Conservation (phyloP, 2,329 filamentous ascomycete genomes). For the Claviceps sp. region DNA sequence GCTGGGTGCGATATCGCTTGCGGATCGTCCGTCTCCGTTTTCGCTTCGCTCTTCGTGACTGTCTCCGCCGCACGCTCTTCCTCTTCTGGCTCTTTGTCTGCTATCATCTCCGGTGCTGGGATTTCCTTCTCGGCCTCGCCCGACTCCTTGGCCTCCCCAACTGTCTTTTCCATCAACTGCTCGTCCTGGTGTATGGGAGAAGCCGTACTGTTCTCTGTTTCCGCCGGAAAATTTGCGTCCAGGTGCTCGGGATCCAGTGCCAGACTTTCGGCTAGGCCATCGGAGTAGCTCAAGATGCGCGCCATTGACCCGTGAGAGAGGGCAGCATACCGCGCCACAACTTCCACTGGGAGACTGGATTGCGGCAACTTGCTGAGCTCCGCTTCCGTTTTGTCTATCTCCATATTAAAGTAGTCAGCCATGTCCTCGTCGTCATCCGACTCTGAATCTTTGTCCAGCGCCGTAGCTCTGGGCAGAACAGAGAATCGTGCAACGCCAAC, state of each 20-base stretch:
- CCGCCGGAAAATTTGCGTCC: slow-evolving; percentile 1
- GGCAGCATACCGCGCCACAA: slow-evolving; percentile 32
- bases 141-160: neutral
- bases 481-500: slow-evolving; percentile 25
- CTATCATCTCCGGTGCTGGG: neutral
- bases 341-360: slow-evolving; percentile 24
- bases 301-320: slow-evolving; percentile 36
- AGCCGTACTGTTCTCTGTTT: neutral
- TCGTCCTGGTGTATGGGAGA: neutral
- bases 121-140: neutral
- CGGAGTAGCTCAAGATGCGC: slow-evolving; percentile 31
- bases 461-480: slow-evolving; percentile 24
- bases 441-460: slow-evolving; percentile 23
- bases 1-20: neutral
- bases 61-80: slow-evolving; percentile 6
- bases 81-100: neutral
- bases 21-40: slow-evolving; percentile 26
- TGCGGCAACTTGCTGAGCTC: slow-evolving; percentile 34
- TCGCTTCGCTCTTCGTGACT: slow-evolving; percentile 25
- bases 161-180: neutral
- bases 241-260: slow-evolving; percentile 16
- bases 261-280: slow-evolving; percentile 30
- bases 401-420: slow-evolving; percentile 39
- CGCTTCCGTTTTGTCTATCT: slow-evolving; percentile 37
- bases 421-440: slow-evolving; percentile 47